These are phyloP conservation scores for Iberis amara DNA, from an alignment of 441 rosid species.

Conservation along the genomic window DNA sequence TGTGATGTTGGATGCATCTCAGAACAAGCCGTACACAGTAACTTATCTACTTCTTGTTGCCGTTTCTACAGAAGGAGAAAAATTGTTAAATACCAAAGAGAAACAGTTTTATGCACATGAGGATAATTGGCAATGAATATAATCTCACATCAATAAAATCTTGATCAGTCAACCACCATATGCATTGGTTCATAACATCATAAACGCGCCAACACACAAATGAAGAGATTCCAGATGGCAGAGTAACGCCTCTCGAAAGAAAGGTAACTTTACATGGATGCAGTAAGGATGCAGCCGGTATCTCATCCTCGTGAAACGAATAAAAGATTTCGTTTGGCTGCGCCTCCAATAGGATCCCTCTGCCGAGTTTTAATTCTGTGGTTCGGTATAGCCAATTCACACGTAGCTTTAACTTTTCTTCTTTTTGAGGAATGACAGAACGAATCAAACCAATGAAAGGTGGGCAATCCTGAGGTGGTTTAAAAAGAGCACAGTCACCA, in stretches of 20 bases:
- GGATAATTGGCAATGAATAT: not conserved
- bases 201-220: constrained; percentile 85
- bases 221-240: constrained; percentile 52
- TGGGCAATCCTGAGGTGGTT: constrained; percentile 65
- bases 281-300: constrained; percentile 69
- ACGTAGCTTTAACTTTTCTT: constrained; percentile 45
- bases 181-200: constrained; percentile 59
- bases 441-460: constrained; percentile 82
- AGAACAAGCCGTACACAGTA: constrained; percentile 53
- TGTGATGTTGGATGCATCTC: constrained; percentile 81
- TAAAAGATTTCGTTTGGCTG: constrained; percentile 88
- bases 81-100: constrained; percentile 1
- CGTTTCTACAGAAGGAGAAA: constrained; percentile 44
- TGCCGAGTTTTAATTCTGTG: constrained; percentile 50
- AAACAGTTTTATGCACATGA: not conserved
- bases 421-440: constrained; percentile 42
- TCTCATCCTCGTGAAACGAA: constrained; percentile 90
- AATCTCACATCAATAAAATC: constrained; percentile 71
- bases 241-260: constrained; percentile 41
- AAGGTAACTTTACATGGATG: constrained; percentile 80
- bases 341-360: constrained; percentile 57
- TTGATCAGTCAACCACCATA: constrained; percentile 96
- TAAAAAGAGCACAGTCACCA: constrained; percentile 91
- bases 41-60: constrained; percentile 79
- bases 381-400: constrained; percentile 91